A percentile compares a stretch with the other conserved stretches of the same genome.
Evolutionary conservation across 2,329 filamentous ascomycete species (phyloP).

Genomic region (Aspergillus awamori): DNA sequence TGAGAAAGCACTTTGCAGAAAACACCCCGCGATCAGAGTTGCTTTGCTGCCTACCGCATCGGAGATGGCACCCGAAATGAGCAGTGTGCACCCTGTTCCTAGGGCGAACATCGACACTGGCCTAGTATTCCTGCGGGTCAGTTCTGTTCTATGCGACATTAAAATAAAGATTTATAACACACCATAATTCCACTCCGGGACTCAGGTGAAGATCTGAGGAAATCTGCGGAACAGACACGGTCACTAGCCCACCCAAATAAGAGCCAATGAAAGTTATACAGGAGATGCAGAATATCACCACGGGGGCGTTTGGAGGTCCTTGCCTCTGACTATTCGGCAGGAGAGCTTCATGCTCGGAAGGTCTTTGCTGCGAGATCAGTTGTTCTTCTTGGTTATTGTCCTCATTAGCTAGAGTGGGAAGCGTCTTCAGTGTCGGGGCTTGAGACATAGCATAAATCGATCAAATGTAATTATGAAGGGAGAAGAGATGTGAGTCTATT

Average conservation of each 20-base stretch:
- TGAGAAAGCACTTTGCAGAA: constrained; percentile 45
- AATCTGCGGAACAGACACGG: constrained; percentile 2
- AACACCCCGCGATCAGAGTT: constrained; percentile 50
- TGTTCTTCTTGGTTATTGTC: background rate
- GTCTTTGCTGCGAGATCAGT: background rate
- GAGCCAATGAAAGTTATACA: constrained; percentile 48
- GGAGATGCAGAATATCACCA: constrained; percentile 47
- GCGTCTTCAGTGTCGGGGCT: too few species aligned
- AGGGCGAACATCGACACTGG: constrained; percentile 47
- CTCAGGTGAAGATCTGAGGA: background rate
- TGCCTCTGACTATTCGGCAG: background rate
- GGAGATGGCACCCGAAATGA: constrained; percentile 52
- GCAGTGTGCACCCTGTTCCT: constrained; percentile 25
- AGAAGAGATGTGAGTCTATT: too few species aligned
- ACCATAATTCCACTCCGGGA: constrained; percentile 6
- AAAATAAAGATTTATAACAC: background rate
- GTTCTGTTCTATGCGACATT: background rate
- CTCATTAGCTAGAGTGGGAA: too few species aligned
- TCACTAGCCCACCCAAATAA: constrained; percentile 31
- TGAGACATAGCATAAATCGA: too few species aligned
- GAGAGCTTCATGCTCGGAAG: background rate
- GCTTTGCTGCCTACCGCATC: constrained; percentile 51
- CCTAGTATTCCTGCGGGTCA: constrained; percentile 24
- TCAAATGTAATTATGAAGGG: too few species aligned
- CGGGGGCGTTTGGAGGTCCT: background rate